Evolutionary conservation across 2,329 filamentous ascomycete genomes (phyloP).

Genomic region (Mariannaea sp.): DNA sequence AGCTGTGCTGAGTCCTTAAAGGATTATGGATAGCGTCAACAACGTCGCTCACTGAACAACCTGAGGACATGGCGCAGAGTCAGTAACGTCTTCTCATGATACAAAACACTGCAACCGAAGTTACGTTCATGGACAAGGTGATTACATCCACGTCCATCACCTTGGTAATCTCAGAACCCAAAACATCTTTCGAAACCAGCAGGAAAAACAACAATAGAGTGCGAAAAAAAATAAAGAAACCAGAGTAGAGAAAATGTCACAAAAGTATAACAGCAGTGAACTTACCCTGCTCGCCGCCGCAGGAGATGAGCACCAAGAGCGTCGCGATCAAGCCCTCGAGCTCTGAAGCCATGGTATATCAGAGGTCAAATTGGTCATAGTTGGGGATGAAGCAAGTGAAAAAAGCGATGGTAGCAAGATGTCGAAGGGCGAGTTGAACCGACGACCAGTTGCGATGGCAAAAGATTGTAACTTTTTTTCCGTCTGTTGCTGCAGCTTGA

Average conservation of each 20-base stretch:
- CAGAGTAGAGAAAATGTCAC: background rate
- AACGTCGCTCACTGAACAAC: conserved; percentile 41
- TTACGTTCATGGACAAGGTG: background rate
- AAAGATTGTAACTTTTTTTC: conserved; percentile 25
- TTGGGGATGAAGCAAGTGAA: conserved; percentile 26
- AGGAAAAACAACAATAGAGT: background rate
- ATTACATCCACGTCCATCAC: background rate
- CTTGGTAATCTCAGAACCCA: background rate
- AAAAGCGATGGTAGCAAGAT: conserved; percentile 28
- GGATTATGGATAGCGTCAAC: conserved; percentile 41
- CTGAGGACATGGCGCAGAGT: conserved; percentile 27
- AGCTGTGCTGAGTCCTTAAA: conserved; percentile 23
- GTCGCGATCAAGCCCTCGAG: conserved; percentile 46
- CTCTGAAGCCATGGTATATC: conserved; percentile 43
- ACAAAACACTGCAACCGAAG: background rate
- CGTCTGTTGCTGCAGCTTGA: conserved; percentile 26
- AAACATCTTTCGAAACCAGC: background rate
- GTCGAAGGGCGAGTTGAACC: conserved; percentile 38
- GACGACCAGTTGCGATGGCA: conserved; percentile 27
- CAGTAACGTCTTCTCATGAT: conserved; percentile 6
- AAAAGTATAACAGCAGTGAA: conserved; percentile 10
- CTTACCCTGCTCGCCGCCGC: conserved; percentile 46
- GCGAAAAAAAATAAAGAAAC: too few relatives aligned
- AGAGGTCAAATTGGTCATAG: conserved; percentile 34
- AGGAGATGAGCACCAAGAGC: conserved; percentile 45